Percentiles rank a stretch among this genome's conserved stretches.
Conservation (phyloP, 2,329 filamentous ascomycete species). For the Coleophoma cylindrospora region DNA sequence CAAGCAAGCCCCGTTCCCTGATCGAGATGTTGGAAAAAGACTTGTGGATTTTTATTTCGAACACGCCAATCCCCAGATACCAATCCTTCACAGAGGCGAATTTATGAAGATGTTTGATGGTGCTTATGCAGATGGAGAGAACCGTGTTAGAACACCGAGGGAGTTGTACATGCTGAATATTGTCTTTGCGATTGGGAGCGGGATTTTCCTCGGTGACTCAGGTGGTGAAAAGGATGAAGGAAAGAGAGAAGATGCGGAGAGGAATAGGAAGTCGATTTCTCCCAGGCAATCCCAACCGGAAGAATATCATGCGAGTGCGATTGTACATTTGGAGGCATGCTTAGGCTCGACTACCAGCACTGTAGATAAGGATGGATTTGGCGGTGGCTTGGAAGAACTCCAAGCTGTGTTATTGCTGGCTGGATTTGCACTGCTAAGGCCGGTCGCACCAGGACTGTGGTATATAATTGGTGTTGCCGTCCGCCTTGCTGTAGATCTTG, state of each 20-base stretch:
- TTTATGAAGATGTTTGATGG: slow-evolving; percentile 86
- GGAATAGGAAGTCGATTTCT: slow-evolving; percentile 21
- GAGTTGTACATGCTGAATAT: slow-evolving; percentile 96
- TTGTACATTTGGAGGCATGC: slow-evolving; percentile 85
- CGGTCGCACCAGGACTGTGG: slow-evolving; percentile 91
- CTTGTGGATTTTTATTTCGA: slow-evolving; percentile 88
- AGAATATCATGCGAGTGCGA: slow-evolving; percentile 93
- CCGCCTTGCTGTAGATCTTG: slow-evolving; percentile 83
- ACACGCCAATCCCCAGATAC: slow-evolving; percentile 93
- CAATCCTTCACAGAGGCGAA: slow-evolving; percentile 81
- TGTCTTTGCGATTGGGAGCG: slow-evolving; percentile 92
- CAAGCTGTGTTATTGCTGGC: slow-evolving; percentile 90
- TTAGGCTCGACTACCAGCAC: slow-evolving; percentile 48
- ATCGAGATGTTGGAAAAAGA: slow-evolving; percentile 64
- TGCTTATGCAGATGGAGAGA: slow-evolving; percentile 63
- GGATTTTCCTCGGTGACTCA: slow-evolving; percentile 75
- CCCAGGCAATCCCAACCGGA: slow-evolving; percentile 69
- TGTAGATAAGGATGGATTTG: slow-evolving; percentile 58
- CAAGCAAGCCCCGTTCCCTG: slow-evolving; percentile 78
- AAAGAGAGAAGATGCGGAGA: slow-evolving; percentile 21
- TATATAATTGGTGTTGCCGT: slow-evolving; percentile 95
- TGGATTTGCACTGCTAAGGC: slow-evolving; percentile 84
- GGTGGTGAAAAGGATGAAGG: slow-evolving; percentile 34
- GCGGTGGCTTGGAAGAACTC: slow-evolving; percentile 86
- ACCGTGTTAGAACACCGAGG: slow-evolving; percentile 62